These are phyloP conservation scores for Sporothrix pallida DNA, from an alignment of 2,329 filamentous ascomycete species.

Conservation along the genomic window DNA sequence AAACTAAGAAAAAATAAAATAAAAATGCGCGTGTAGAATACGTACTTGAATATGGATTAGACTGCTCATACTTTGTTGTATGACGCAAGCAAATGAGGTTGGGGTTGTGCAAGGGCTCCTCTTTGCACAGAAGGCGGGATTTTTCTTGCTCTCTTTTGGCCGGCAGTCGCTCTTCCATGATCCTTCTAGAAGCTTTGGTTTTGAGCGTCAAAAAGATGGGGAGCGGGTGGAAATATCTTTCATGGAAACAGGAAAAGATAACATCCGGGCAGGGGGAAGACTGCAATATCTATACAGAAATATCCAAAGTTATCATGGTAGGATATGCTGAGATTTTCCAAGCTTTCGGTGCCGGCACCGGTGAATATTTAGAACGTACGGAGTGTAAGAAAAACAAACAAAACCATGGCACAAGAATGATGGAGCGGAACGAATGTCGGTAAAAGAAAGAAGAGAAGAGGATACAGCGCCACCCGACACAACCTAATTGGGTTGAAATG, in stretches of 20 bases:
- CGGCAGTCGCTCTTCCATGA: not conserved
- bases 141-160: not conserved
- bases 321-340: not conserved
- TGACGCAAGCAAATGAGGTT: not conserved
- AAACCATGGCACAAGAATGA: not conserved
- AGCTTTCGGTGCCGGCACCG: not conserved
- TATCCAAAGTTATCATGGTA: not conserved
- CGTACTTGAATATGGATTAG: not conserved
- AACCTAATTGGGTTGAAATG: constrained; percentile 10
- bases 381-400: not conserved
- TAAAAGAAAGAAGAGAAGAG: not conserved
- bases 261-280: not conserved
- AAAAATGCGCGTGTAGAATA: not conserved
- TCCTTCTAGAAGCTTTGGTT: not conserved
- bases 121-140: not conserved
- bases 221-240: not conserved
- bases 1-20: no score
- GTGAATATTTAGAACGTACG: not conserved
- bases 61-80: not conserved
- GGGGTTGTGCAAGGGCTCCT: not conserved
- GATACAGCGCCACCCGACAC: not conserved
- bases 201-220: not conserved
- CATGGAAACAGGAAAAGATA: no score
- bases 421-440: no score
- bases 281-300: not conserved